phyloP scores from a whole-genome alignment of 495 filamentous ascomycete genomes.

The Penicillium longicatenatum region DNA sequence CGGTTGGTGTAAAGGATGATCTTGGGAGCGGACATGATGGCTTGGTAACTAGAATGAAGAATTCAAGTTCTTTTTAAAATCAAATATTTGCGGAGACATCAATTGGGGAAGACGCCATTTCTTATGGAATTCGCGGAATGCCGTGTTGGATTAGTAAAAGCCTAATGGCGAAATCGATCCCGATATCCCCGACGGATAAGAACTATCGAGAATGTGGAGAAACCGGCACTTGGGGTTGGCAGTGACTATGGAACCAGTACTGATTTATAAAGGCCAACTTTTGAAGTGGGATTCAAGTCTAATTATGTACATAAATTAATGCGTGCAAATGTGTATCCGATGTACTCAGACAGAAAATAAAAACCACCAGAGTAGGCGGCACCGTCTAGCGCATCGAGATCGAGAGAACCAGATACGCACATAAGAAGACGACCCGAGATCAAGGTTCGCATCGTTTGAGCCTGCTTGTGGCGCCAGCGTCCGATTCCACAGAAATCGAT shows the following conservation, averaged over 20 bases:
- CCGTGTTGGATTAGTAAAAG: constrained; percentile 33
- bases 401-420: constrained; percentile 17
- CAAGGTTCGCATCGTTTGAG: constrained; percentile 18
- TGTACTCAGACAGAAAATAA: constrained; percentile 17
- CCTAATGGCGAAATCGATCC: constrained; percentile 21
- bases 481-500: constrained; percentile 23
- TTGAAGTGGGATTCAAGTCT: constrained; percentile 27
- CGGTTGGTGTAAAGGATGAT: constrained; percentile 75
- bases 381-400: constrained; percentile 12
- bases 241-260: neutral
- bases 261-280: constrained; percentile 19
- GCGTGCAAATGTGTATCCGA: constrained; percentile 26
- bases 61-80: no score
- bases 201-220: constrained; percentile 22
- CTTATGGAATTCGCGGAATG: constrained; percentile 21
- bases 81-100: neutral
- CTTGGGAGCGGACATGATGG: constrained; percentile 42
- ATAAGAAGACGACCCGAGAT: constrained; percentile 28
- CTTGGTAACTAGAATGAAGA: neutral
- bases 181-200: constrained; percentile 24
- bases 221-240: constrained; percentile 1
- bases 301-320: constrained; percentile 39
- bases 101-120: constrained; percentile 15
- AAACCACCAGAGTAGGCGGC: constrained; percentile 12
- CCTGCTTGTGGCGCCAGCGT: constrained; percentile 30